Percentiles rank a stretch among this genome's conserved stretches.
Conservation (phyloP, 108 stramenopile genomes). For the Cylindrotheca fusiformis region DNA sequence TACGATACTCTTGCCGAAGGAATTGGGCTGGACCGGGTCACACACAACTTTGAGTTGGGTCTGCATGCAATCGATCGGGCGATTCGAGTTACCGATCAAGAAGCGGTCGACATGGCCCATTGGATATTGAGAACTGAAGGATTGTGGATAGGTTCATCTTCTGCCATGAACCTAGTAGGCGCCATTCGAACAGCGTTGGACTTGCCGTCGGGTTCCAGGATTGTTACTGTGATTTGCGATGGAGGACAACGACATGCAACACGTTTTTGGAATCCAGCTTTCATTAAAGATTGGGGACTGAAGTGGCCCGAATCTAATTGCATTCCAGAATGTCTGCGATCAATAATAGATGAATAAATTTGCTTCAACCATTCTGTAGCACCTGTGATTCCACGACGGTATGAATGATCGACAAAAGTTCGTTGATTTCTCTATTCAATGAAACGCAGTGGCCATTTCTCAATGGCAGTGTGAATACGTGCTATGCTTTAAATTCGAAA, state of each 20-base stretch:
- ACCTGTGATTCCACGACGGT: too few relatives aligned
- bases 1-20: constrained; percentile 97
- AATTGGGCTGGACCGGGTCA: constrained; percentile 94
- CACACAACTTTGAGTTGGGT: constrained; percentile 82
- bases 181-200: constrained; percentile 70
- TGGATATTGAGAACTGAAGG: constrained; percentile 87
- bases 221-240: constrained; percentile 94
- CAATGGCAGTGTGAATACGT: too few relatives aligned
- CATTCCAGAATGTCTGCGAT: constrained; percentile 27
- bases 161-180: constrained; percentile 94
- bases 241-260: constrained; percentile 82
- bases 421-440: too few relatives aligned
- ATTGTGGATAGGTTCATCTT: constrained; percentile 91
- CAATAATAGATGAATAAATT: too few relatives aligned
- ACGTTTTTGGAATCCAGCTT: constrained; percentile 88
- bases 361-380: too few relatives aligned
- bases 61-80: constrained; percentile 62
- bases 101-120: constrained; percentile 94
- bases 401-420: too few relatives aligned
- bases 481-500: too few relatives aligned
- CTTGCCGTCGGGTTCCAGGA: constrained; percentile 48
- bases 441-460: too few relatives aligned
- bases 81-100: constrained; percentile 78
- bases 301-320: constrained; percentile 64
- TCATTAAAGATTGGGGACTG: constrained; percentile 68